Base-by-base conservation (phyloP, 768 basidiomycete genomes). In the Lanmaoa rubissima region DNA sequence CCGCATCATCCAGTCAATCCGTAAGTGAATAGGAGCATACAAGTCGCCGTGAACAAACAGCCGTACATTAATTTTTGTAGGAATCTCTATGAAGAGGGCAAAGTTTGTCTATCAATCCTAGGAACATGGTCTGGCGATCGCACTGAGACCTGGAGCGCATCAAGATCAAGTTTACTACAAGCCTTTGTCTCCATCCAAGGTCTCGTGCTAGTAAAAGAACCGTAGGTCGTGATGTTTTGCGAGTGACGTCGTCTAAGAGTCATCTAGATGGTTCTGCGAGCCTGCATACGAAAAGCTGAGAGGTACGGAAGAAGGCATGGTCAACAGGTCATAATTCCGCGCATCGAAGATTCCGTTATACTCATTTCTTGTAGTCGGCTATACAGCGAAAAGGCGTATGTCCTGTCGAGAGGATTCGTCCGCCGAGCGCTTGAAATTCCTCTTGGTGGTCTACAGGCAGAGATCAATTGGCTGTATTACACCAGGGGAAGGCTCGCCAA, bases 151-250 rank as follows among this genome's bases (percentile, higher is more conserved):
- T 98, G 94, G 94, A 93, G 82, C 63, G 79, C 92, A 1, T 76
- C 84, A 36, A 79, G 90, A 44, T 96, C 93, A 1, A 95, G 92
- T 16, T 74, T 98, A 26, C 79, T 98, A 17, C 94, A 98, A 73
- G 91, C 92, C 0, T 83, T 97, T 51, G 90, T 98, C 19, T 95
- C 93, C 32, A 95, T 97, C 44, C 95, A 96, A 69, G 94, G 93
- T 12, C 79, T 96, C 9, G 94, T 98, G 6, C 79, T 98, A 8
- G 93, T 96, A 13, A 91, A 90, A 71, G 89, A 94, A 67, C 94
- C 94, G 82, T 96, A 74, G 69, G 92, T 82, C 36, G 51, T 44
- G 5, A 21, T 28, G 2, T 54, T 43, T 54, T 45, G 39, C 24
- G 31, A 11, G 42, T 43, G 39, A 19, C 53, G n/a, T 54, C 53